Percentiles rank a stretch among this genome's conserved stretches.
Conservation (phyloP, 257 asterid genomes). For the Penstemon barbatus region DNA sequence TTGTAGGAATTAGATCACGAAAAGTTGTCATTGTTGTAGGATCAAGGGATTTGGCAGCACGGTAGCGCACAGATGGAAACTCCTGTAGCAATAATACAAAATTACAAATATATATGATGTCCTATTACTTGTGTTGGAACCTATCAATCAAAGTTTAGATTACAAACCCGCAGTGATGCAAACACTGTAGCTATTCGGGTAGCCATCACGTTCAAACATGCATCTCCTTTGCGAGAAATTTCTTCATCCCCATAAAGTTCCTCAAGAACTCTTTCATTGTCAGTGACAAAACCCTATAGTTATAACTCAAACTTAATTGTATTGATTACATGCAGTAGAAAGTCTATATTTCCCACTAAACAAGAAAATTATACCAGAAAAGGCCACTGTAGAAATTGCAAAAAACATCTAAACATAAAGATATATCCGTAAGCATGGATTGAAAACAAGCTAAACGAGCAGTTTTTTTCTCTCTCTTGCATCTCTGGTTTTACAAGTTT, state of each 20-base stretch:
- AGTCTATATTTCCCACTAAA: constrained; percentile 22
- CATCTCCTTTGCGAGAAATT: constrained; percentile 72
- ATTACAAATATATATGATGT: constrained; percentile 11
- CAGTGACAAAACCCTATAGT: constrained; percentile 81
- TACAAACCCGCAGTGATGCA: constrained; percentile 85
- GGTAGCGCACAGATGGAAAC: constrained; percentile 90
- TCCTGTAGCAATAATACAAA: constrained; percentile 61
- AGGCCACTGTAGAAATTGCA: background rate
- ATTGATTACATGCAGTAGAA: constrained; percentile 13
- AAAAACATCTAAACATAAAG: background rate
- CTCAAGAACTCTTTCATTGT: constrained; percentile 92
- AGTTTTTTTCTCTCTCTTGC: constrained; percentile 20
- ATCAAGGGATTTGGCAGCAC: constrained; percentile 93
- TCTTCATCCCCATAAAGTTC: constrained; percentile 96
- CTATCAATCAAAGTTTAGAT: constrained; percentile 22
- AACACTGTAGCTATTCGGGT: constrained; percentile 90
- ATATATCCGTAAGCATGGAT: background rate
- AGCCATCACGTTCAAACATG: constrained; percentile 85
- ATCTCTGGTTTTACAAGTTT: constrained; percentile 16
- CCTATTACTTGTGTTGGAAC: constrained; percentile 21
- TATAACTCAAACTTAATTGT: constrained; percentile 14
- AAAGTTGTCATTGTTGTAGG: constrained; percentile 88
- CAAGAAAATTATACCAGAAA: constrained; percentile 16
- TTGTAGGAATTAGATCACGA: constrained; percentile 93
- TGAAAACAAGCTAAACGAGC: constrained; percentile 17